Evolutionary conservation across 208 protist genomes (phyloP), one percentile per base, ranked within the genome.

Genomic region (Phytomonas serpens): DNA sequence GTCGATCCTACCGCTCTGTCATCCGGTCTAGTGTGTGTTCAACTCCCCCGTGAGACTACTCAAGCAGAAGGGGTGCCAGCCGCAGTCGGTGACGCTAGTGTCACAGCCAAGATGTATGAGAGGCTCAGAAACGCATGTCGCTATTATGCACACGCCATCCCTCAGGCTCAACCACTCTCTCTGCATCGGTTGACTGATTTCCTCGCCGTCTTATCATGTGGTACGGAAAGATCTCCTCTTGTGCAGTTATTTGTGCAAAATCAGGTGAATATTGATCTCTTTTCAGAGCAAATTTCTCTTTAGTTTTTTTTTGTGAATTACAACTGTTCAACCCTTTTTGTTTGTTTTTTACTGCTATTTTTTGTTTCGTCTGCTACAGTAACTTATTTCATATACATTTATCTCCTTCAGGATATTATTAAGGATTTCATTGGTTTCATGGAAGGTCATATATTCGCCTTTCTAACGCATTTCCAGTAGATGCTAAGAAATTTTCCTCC

Each of bases 281-380:
- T 57, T 57, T 19, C 23, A 23, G 4, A 57, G 27, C 23, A 27
- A 9, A 27, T 23, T 19, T 27, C 47, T 34, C 33, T 66, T 40
- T 34, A 66, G 27, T 38, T 66, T 57, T 9, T 11, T 23, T 52
- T 52, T 23, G 4, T 4, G 11, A 7, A 52, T 16, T 52, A 19
- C 42, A 4, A 16, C 3, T 52, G 3, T 16, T 52, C 23, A 27
- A 57, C 5, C 47, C 16, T 57, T 27, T 38, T 67, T 64, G 51
- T 67, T 57, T 0, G 4, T 64, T 66, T 61, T n/a, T 64, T 67
- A 42, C 36, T 71, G 61, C 42, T 33, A 33, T 71, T 23, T 0
- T 69, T 34, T 68, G 0, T 52, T 65, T 14, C 47, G 23, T 23
- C 47, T 57, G 47, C 47, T 57, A 57, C 1, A 57, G 47, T 57